phyloP scores from a whole-genome alignment of 805 yeast genomes.

The Zygotorulaspora sp. region DNA sequence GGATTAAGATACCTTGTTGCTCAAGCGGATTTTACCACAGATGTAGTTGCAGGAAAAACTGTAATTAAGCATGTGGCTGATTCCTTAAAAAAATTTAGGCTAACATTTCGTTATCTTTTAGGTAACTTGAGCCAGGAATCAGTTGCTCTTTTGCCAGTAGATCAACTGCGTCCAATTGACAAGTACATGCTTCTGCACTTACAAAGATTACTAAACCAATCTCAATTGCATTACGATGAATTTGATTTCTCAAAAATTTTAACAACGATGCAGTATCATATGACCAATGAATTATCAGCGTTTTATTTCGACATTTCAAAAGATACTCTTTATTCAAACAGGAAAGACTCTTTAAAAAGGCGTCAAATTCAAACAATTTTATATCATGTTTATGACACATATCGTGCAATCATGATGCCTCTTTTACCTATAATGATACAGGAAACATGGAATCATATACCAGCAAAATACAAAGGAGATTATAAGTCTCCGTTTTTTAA shows the following conservation, averaged over 20 bases:
- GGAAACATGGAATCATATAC: constrained; percentile 74
- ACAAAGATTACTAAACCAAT: constrained; percentile 40
- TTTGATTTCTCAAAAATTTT: constrained; percentile 69
- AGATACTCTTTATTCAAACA: constrained; percentile 78
- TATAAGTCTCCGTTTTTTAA: background rate
- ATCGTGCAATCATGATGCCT: constrained; percentile 70
- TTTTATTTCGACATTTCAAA: constrained; percentile 82
- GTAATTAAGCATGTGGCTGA: constrained; percentile 74
- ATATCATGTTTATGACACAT: constrained; percentile 51
- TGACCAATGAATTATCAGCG: constrained; percentile 74
- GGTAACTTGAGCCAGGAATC: constrained; percentile 62
- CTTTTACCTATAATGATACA: constrained; percentile 80
- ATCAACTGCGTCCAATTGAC: constrained; percentile 49
- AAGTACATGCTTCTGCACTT: constrained; percentile 57
- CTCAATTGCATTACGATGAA: constrained; percentile 44
- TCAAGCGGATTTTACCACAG: constrained; percentile 78
- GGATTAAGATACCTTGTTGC: constrained; percentile 91
- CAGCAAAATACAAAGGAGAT: constrained; percentile 27
- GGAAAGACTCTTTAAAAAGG: constrained; percentile 36
- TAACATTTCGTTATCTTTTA: constrained; percentile 72
- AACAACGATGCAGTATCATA: constrained; percentile 61
- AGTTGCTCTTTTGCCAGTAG: constrained; percentile 37
- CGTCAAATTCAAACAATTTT: constrained; percentile 59
- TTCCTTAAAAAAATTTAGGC: constrained; percentile 71
- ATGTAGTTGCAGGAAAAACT: constrained; percentile 68